Evolutionary conservation across 139 green algal species (phyloP).

Genomic region (Auxenochlorella pyrenoidosa): DNA sequence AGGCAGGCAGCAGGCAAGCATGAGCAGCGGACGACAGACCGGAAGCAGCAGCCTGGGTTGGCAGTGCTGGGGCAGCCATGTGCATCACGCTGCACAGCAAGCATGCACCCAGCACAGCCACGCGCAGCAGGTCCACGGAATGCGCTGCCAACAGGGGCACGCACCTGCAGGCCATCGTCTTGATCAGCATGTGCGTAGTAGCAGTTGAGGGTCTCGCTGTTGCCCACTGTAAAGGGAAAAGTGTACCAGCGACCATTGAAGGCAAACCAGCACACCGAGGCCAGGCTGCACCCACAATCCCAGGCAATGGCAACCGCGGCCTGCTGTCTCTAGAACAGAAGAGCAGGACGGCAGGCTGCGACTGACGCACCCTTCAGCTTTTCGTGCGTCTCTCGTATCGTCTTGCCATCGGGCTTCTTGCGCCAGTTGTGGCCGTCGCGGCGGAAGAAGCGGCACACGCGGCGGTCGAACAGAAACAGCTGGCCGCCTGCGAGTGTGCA

Average conservation of each 20-base stretch:
- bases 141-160: too few species aligned
- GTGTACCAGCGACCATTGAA: neutral
- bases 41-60: too few species aligned
- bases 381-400: conserved; percentile 83
- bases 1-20: too few species aligned
- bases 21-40: too few species aligned
- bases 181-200: conserved; percentile 80
- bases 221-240: conserved; percentile 48
- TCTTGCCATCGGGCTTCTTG: conserved; percentile 83
- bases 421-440: conserved; percentile 80
- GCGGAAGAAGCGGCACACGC: conserved; percentile 70
- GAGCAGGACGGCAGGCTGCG: neutral
- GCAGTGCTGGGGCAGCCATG: too few species aligned
- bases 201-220: conserved; percentile 77
- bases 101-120: too few species aligned
- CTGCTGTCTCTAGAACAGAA: too few species aligned
- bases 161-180: conserved; percentile 39
- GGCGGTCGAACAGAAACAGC: conserved; percentile 76
- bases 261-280: too few species aligned
- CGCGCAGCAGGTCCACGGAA: too few species aligned
- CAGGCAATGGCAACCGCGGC: neutral
- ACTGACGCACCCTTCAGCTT: conserved; percentile 73
- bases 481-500: conserved; percentile 59
- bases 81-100: too few species aligned
- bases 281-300: too few species aligned